Conservation (phyloP, 169 alveolate species). For the Plasmodium sp. region DNA sequence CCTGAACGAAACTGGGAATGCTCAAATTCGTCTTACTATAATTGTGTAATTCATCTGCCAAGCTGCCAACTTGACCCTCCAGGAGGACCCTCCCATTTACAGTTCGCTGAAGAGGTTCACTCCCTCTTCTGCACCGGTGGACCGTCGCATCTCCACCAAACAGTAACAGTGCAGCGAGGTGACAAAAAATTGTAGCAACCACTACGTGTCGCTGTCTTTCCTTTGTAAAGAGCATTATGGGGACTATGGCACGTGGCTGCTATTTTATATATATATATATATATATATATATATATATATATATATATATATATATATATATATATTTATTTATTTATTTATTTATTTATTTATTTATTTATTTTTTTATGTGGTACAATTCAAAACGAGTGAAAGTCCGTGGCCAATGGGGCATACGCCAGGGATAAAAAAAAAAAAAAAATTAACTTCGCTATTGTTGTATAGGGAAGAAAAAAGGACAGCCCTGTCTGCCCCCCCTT, state of each 20-base stretch:
- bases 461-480: background rate
- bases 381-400: background rate
- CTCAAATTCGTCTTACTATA: background rate
- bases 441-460: background rate
- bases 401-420: background rate
- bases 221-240: conserved; percentile 8
- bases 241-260: background rate
- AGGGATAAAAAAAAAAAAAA: background rate
- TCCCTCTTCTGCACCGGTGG: background rate
- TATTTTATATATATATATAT: background rate
- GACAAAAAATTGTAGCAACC: background rate
- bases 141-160: background rate
- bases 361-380: background rate
- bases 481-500: background rate
- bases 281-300: too few species aligned
- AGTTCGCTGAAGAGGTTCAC: background rate
- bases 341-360: background rate
- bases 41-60: background rate
- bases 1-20: background rate
- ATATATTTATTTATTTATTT: background rate
- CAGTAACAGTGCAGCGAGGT: background rate
- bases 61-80: background rate
- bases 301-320: too few species aligned
- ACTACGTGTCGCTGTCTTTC: background rate
- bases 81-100: background rate